Evolutionary conservation across 2,329 filamentous ascomycete species (phyloP).

Genomic region (Seiridium cupressi): DNA sequence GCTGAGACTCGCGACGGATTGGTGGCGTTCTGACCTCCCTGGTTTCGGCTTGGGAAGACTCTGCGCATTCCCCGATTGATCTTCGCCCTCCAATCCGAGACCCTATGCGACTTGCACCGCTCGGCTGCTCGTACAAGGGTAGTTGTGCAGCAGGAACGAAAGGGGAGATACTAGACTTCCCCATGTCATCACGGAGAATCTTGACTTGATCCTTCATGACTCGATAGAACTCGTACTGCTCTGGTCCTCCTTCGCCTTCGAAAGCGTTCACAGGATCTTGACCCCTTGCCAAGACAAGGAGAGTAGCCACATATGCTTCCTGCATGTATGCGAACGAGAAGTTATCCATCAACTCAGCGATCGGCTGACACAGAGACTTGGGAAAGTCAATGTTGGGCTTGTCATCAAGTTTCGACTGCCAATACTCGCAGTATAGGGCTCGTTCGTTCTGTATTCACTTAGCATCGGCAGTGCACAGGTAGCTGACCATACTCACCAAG

Average conservation of each 20-base stretch:
- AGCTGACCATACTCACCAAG: not conserved
- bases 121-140: no score
- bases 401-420: slow-evolving; percentile 51
- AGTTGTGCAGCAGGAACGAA: no score
- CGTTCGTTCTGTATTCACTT: slow-evolving; percentile 42
- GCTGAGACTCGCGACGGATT: no score
- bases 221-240: slow-evolving; percentile 48
- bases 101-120: no score
- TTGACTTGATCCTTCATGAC: slow-evolving; percentile 57
- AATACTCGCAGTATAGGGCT: slow-evolving; percentile 58
- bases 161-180: not conserved
- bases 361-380: slow-evolving; percentile 48
- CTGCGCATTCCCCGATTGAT: no score
- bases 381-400: slow-evolving; percentile 59
- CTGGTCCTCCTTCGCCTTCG: slow-evolving; percentile 42
- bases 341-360: slow-evolving; percentile 56
- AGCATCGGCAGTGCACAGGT: slow-evolving; percentile 31
- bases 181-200: slow-evolving; percentile 56
- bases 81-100: no score
- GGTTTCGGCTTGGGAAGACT: no score
- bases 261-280: slow-evolving; percentile 11
- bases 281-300: slow-evolving; percentile 35
- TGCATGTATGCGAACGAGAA: slow-evolving; percentile 69
- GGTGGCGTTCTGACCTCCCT: no score
- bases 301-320: slow-evolving; percentile 61